Conservation (phyloP, 2,329 filamentous ascomycete genomes). For the Ophiostoma perfectum region DNA sequence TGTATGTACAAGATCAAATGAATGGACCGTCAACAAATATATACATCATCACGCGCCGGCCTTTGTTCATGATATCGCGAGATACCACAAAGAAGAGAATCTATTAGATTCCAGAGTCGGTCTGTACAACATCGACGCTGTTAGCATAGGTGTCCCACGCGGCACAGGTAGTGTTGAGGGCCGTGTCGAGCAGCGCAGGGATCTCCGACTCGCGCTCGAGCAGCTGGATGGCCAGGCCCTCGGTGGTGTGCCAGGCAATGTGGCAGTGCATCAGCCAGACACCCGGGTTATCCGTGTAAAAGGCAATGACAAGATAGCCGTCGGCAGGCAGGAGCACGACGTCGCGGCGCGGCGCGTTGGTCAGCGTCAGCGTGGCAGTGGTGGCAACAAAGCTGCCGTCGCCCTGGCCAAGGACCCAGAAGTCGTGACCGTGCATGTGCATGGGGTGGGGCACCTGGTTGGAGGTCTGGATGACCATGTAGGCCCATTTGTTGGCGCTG, state of each 20-base stretch:
- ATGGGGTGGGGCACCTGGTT: constrained; percentile 35
- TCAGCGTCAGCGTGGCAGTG: constrained; percentile 29
- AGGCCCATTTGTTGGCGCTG: constrained; percentile 24
- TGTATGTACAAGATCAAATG: constrained; percentile 8
- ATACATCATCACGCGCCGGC: constrained; percentile 9
- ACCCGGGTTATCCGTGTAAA: constrained; percentile 45
- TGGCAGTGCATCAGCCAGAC: constrained; percentile 51
- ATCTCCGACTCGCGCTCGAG: constrained; percentile 33
- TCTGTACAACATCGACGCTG: constrained; percentile 14
- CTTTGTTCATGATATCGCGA: neutral
- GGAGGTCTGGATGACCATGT: constrained; percentile 24
- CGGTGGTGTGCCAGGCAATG: constrained; percentile 46
- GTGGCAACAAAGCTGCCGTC: constrained; percentile 20
- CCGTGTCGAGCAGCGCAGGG: constrained; percentile 23
- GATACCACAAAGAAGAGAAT: neutral
- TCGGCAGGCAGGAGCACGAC: constrained; percentile 37
- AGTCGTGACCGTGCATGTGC: constrained; percentile 43
- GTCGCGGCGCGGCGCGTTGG: constrained; percentile 42
- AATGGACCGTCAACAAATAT: constrained; percentile 9
- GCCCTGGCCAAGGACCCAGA: constrained; percentile 34
- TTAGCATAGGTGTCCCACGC: constrained; percentile 19
- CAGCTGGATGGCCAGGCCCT: constrained; percentile 48
- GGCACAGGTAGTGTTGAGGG: constrained; percentile 19
- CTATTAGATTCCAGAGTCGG: constrained; percentile 20
- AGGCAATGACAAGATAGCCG: constrained; percentile 43